Evolutionary conservation across 2,329 filamentous ascomycete genomes (phyloP).

Genomic region (Fusarium sp.): DNA sequence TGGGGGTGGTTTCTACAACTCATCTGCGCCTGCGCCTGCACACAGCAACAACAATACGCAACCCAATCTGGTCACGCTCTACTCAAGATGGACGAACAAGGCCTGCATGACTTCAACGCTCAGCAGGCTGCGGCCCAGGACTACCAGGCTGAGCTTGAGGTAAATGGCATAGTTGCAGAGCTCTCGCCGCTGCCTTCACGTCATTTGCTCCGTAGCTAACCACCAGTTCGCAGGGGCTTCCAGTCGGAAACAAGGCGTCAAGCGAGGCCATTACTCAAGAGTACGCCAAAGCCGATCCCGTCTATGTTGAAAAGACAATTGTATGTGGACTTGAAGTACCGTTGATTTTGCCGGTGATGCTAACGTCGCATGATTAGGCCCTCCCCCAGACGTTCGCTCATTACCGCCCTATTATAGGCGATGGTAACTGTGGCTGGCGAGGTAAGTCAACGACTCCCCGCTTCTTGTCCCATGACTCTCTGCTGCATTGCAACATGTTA

Average conservation of each 20-base stretch:
- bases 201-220: slow-evolving; percentile 34
- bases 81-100: slow-evolving; percentile 53
- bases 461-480: slow-evolving; percentile 16
- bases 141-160: slow-evolving; percentile 70
- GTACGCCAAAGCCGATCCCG: slow-evolving; percentile 88
- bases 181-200: slow-evolving; percentile 12
- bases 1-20: slow-evolving; percentile 43
- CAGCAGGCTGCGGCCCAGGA: slow-evolving; percentile 72
- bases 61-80: slow-evolving; percentile 19
- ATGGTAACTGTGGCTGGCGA: slow-evolving; percentile 98
- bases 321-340: slow-evolving; percentile 66
- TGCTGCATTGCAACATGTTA: slow-evolving; percentile 17
- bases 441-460: slow-evolving; percentile 70
- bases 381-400: slow-evolving; percentile 87
- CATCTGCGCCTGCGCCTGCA: slow-evolving; percentile 1
- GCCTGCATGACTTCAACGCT: slow-evolving; percentile 63
- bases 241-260: slow-evolving; percentile 82
- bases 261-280: slow-evolving; percentile 84
- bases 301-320: slow-evolving; percentile 88
- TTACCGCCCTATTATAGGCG: slow-evolving; percentile 88
- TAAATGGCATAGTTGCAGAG: slow-evolving; percentile 52
- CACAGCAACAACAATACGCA: slow-evolving; percentile 26
- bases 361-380: slow-evolving; percentile 64
- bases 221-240: slow-evolving; percentile 75
- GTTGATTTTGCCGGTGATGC: slow-evolving; percentile 18